phyloP scores from a whole-genome alignment of 228 moss, liverwort and hornwort genomes.

The Sphagnum fallax region DNA sequence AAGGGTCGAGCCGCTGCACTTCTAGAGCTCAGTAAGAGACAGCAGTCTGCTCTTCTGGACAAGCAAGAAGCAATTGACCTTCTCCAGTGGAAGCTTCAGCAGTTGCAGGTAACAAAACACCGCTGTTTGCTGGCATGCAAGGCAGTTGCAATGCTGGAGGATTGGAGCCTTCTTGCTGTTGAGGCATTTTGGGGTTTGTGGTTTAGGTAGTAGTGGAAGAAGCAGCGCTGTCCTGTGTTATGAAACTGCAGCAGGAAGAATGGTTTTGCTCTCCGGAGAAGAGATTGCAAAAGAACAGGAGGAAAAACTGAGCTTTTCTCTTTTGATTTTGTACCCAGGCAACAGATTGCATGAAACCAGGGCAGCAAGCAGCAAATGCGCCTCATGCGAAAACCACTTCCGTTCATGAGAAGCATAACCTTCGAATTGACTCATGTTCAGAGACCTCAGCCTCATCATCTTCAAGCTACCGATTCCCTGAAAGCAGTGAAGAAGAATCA shows the following conservation, averaged over 20 bases:
- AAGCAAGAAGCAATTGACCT: conserved; percentile 86
- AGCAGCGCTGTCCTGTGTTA: too few species aligned
- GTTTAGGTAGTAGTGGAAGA: too few species aligned
- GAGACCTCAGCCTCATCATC: conserved; percentile 27
- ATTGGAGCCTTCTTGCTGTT: too few species aligned
- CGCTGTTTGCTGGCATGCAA: too few species aligned
- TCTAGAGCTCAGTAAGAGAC: conserved; percentile 64
- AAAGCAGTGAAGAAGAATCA: conserved; percentile 18
- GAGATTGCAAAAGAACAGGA: too few species aligned
- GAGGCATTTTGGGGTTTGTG: too few species aligned
- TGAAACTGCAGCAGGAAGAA: too few species aligned
- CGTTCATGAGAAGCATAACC: neutral
- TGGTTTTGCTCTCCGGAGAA: too few species aligned
- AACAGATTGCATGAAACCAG: conserved; percentile 16
- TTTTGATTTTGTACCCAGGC: neutral
- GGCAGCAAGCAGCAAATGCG: conserved; percentile 10
- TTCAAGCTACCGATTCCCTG: conserved; percentile 10
- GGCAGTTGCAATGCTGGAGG: too few species aligned
- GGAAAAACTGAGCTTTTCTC: too few species aligned
- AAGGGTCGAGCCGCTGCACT: conserved; percentile 51
- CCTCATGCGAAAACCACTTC: conserved; percentile 6
- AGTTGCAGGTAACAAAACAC: conserved; percentile 30
- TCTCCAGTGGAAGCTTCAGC: conserved; percentile 81
- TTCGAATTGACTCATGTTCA: conserved; percentile 27
- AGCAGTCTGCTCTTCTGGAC: conserved; percentile 68